Base-by-base conservation (phyloP, 257 asterid species). In the Solanum gandarillasii region DNA sequence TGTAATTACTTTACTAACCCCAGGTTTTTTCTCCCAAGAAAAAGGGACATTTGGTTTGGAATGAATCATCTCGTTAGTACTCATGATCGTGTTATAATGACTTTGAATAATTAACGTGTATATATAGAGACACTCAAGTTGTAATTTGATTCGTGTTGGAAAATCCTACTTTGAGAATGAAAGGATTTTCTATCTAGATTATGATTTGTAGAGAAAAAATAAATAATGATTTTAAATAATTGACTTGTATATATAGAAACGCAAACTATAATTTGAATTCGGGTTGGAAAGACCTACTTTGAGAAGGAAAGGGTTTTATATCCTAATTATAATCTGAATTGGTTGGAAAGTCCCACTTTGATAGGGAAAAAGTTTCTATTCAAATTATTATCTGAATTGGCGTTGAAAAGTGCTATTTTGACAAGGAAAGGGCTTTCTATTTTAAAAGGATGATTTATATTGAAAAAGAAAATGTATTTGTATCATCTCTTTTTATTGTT, bases 1-100 rank as follows among this genome's bases (percentile, higher is more conserved):
- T 9, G 62, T n/a, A 12, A 11, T 86, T 93, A 70, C 23, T 12
- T 94, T 94, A 89, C 95, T 87, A 0, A 89, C 88, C 18, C 95
- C 96, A 10, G 97, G 95, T 86, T 90, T 90, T 89, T 93, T 90
- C 88, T 94, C 97, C 98, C 98, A 93, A 4, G 96, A 90, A 90
- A 94, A 95, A 46, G 98, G 94, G 38, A 94, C 87, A 27, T 90
- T 91, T 68, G 94, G 92, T 87, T 94, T 93, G 23, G 95, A 94
- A 60, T 90, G 94, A 90, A 93, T 89, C 71, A 39, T 34, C 0
- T 72, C 91, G 72, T 79, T 25, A 16, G 27, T 43, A 43, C 81
- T 91, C 85, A 35, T 88, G 41, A 72, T 32, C 6, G 2, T 41
- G 21, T 18, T 31, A 23, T 65, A 29, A 41, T 25, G 20, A 70